Conservation (phyloP, 2,329 filamentous ascomycete species). For the Diaporthe helianthi region DNA sequence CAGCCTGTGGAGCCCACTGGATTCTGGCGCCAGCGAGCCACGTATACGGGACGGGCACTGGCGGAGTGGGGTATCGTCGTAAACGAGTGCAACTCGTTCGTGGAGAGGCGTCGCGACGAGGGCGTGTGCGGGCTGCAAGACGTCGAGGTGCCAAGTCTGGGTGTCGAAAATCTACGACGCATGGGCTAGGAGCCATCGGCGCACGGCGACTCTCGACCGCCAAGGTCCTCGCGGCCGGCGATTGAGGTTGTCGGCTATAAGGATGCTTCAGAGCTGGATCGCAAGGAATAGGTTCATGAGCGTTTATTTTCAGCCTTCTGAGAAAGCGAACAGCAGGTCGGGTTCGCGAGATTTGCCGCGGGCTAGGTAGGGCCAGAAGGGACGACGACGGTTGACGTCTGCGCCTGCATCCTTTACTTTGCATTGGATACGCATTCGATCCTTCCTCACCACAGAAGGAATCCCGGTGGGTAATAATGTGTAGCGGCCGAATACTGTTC, state of each 20-base stretch:
- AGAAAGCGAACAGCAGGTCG: neutral
- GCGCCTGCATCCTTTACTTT: neutral
- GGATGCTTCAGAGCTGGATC: neutral
- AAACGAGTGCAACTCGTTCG: conserved; percentile 81
- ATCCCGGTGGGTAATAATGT: neutral
- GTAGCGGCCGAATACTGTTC: neutral
- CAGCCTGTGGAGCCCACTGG: conserved; percentile 55
- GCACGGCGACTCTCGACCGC: neutral
- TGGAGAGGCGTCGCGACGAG: conserved; percentile 77
- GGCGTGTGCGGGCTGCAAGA: conserved; percentile 70
- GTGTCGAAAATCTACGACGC: conserved; percentile 66
- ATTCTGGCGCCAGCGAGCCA: conserved; percentile 53
- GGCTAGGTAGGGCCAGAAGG: neutral
- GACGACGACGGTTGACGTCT: conserved; percentile 4
- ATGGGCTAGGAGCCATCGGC: conserved; percentile 31
- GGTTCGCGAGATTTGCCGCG: neutral
- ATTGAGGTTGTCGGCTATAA: neutral
- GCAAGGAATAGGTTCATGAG: neutral
- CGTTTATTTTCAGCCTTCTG: neutral
- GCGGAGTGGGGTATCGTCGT: conserved; percentile 81
- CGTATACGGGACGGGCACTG: conserved; percentile 75
- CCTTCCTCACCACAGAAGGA: neutral
- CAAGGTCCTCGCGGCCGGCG: neutral
- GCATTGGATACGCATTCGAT: conserved; percentile 7
- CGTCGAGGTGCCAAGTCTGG: conserved; percentile 73